These are phyloP conservation scores for Chimonanthus praecox DNA, from an alignment of 164 flowering plant species.

Conservation along the genomic window DNA sequence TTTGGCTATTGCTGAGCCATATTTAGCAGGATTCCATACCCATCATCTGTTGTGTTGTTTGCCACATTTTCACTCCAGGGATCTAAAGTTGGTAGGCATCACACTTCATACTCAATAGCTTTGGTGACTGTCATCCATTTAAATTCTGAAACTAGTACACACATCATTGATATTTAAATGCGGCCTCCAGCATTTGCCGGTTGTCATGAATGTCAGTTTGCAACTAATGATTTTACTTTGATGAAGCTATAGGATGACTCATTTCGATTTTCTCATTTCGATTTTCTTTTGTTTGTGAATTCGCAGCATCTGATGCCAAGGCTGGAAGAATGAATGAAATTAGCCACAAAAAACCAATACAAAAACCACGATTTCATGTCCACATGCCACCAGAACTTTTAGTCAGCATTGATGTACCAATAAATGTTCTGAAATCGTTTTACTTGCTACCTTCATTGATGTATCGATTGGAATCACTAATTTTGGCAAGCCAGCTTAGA, in stretches of 20 bases:
- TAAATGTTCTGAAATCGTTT: slow-evolving; percentile 42
- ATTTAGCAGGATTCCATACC: too few species aligned
- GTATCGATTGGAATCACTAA: slow-evolving; percentile 79
- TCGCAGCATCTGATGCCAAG: slow-evolving; percentile 16
- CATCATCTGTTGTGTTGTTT: too few species aligned
- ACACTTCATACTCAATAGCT: too few species aligned
- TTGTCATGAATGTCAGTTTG: background rate
- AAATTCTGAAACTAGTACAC: too few species aligned
- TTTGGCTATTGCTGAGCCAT: too few species aligned
- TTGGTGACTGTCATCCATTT: too few species aligned
- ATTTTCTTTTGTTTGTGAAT: background rate
- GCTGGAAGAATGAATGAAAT: slow-evolving; percentile 12
- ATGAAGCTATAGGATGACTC: background rate
- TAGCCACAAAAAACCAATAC: slow-evolving; percentile 8
- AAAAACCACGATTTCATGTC: slow-evolving; percentile 36
- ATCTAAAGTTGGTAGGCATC: too few species aligned
- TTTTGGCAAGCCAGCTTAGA: slow-evolving; percentile 89
- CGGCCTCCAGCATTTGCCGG: background rate
- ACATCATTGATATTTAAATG: too few species aligned
- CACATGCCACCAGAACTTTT: slow-evolving; percentile 93
- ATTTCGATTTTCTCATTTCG: background rate
- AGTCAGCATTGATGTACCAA: slow-evolving; percentile 35
- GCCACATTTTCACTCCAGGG: too few species aligned
- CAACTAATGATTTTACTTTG: background rate
- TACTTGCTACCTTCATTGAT: slow-evolving; percentile 90